Evolutionary conservation across 2,329 filamentous ascomycete species (phyloP).

Genomic region (Coniochaeta ligniaria): DNA sequence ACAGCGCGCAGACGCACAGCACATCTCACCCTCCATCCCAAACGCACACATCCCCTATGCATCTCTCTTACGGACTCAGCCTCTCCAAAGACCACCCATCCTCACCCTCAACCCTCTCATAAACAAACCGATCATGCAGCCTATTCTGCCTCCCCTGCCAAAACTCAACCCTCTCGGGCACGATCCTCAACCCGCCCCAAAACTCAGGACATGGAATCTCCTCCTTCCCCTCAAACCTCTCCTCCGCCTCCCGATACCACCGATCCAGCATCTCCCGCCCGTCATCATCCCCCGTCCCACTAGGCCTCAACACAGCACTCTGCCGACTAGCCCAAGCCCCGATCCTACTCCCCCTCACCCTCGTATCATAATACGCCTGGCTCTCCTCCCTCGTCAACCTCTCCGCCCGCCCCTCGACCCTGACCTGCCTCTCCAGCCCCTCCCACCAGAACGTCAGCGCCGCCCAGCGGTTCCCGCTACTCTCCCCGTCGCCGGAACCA

Average conservation of each 20-base stretch:
- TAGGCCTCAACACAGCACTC: slow-evolving; percentile 62
- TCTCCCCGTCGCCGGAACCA: slow-evolving; percentile 11
- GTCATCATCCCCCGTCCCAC: slow-evolving; percentile 48
- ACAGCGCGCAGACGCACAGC: not conserved
- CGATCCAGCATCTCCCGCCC: slow-evolving; percentile 68
- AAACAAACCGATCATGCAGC: slow-evolving; percentile 89
- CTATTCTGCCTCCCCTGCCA: slow-evolving; percentile 90
- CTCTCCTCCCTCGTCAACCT: slow-evolving; percentile 65
- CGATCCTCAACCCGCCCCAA: slow-evolving; percentile 85
- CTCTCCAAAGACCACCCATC: slow-evolving; percentile 62
- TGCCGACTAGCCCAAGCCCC: slow-evolving; percentile 93
- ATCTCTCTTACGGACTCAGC: slow-evolving; percentile 49
- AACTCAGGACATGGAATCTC: slow-evolving; percentile 86
- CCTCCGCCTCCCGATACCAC: slow-evolving; percentile 71
- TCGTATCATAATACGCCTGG: slow-evolving; percentile 58
- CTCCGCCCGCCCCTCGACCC: slow-evolving; percentile 73
- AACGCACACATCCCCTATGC: not conserved
- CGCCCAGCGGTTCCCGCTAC: slow-evolving; percentile 62
- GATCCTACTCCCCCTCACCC: slow-evolving; percentile 72
- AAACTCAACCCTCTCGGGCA: slow-evolving; percentile 86
- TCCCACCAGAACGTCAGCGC: slow-evolving; percentile 89
- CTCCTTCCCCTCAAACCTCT: slow-evolving; percentile 65
- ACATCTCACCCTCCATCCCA: not conserved
- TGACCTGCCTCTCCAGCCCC: slow-evolving; percentile 77
- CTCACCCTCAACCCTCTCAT: slow-evolving; percentile 50